These are phyloP conservation scores for Suillus decipiens DNA, from an alignment of 768 basidiomycete species.

Conservation along the genomic window DNA sequence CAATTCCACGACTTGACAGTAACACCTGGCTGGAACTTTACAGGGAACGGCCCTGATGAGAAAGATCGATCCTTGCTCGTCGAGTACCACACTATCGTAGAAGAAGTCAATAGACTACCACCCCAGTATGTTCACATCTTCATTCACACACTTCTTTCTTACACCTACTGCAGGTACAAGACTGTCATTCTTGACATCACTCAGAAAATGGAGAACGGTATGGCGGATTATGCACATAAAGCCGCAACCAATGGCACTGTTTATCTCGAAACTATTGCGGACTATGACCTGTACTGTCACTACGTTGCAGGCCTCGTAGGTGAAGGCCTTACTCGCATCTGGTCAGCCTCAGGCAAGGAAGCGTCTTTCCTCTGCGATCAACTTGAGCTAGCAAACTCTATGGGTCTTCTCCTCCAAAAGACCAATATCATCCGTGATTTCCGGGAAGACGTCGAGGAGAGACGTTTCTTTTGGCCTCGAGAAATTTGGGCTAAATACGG, in stretches of 20 bases:
- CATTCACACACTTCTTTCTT: conserved; percentile 1
- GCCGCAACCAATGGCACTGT: conserved; percentile 69
- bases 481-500: conserved; percentile 88
- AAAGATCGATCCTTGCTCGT: conserved; percentile 85
- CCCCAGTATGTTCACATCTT: conserved; percentile 47
- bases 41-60: conserved; percentile 80
- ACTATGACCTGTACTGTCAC: conserved; percentile 98
- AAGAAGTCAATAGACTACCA: conserved; percentile 72
- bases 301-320: conserved; percentile 98
- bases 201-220: conserved; percentile 87
- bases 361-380: conserved; percentile 70
- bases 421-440: conserved; percentile 98
- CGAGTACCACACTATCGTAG: conserved; percentile 79
- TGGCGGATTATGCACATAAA: conserved; percentile 93
- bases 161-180: conserved; percentile 53
- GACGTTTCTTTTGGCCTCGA: conserved; percentile 90
- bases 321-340: conserved; percentile 89
- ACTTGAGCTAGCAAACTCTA: conserved; percentile 87
- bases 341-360: conserved; percentile 85
- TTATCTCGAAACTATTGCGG: conserved; percentile 73
- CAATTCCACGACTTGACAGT: conserved; percentile 79
- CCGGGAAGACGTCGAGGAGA: conserved; percentile 85
- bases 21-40: conserved; percentile 85
- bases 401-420: conserved; percentile 96
- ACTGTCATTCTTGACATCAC: conserved; percentile 81